Evolutionary conservation across 2,329 filamentous ascomycete species (phyloP), one percentile per base, ranked within the genome.

Genomic region (Pseudogymnoascus sp.): DNA sequence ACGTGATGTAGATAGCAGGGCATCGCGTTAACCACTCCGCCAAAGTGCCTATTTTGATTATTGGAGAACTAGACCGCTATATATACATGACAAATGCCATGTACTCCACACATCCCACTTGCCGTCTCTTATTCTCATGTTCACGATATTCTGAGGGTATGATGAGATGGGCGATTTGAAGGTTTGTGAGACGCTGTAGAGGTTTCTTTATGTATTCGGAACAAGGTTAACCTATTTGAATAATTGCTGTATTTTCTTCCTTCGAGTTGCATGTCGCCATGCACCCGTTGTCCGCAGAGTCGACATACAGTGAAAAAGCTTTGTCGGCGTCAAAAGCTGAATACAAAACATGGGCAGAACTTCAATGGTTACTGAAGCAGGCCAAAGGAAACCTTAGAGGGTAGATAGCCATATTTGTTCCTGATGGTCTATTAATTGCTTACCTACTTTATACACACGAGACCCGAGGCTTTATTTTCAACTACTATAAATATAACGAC

Each of bases 21-120:
- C 60, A 61, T 61, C 60, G 60, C 60, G 60, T 61, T 61, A 61
- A 61, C 60, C 60, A 61, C 60, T 61, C 60, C 60, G 60, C 60
- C 60, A 61, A 61, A 61, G 60, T 43, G 60, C 60, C 60, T 25
- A 41, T 61, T 37, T 61, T 61, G 60, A 57, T 57, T 57, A 57
- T 57, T 7, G 1, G 48, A 34, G 2, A 13, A 57, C 48, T 57
- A 57, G 14, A 57, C 25, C 10, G 5, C 4, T 57, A 34, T 57
- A 57, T 34, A 19, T 57, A 34, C 8, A 4, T 13, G 11, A 4
- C 1, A 34, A 34, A 4, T 8, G 7, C 7, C 4, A 28, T 28
- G 6, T 28, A 8, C 1, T 7, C 28, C 2, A 7, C 11, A 6
- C n/a, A 54, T 31, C 0, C 1, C 8, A 7, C 21, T 5, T 54